Evolutionary conservation across 2,329 filamentous ascomycete species (phyloP).

Genomic region (Fusarium mexicanum): DNA sequence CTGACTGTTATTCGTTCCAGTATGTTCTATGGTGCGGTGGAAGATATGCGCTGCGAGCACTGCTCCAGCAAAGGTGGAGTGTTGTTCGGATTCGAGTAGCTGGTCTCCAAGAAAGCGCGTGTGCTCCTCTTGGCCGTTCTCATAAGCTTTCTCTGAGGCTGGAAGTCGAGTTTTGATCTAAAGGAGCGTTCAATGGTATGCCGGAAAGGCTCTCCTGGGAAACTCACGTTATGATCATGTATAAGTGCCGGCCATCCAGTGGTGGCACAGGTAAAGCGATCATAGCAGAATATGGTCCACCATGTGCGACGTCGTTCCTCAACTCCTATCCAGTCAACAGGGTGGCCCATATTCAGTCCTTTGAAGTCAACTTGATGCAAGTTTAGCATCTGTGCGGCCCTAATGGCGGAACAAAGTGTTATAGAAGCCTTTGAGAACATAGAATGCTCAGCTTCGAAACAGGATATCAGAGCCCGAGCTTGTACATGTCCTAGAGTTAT

Average conservation of each 20-base stretch:
- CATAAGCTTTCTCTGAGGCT: conserved; percentile 5
- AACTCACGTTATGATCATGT: not conserved
- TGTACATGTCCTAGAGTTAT: conserved; percentile 1
- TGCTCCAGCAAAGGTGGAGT: conserved; percentile 9
- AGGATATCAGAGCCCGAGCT: conserved; percentile 5
- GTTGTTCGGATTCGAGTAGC: not conserved
- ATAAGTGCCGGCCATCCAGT: conserved; percentile 21
- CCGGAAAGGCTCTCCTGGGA: rapidly evolving
- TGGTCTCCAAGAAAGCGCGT: conserved; percentile 10
- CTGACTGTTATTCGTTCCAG: not conserved
- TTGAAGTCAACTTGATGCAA: not conserved
- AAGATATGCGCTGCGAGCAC: conserved; percentile 11
- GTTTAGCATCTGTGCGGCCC: conserved; percentile 7
- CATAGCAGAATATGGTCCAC: conserved; percentile 26
- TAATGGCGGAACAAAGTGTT: conserved; percentile 3
- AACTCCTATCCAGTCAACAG: not conserved
- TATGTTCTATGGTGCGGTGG: conserved; percentile 18
- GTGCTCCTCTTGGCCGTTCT: not conserved
- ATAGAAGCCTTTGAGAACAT: conserved; percentile 23
- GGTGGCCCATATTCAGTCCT: rapidly evolving
- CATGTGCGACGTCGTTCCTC: conserved; percentile 16
- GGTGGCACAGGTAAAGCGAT: conserved; percentile 16
- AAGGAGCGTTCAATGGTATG: not conserved
- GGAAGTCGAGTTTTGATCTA: conserved; percentile 15
- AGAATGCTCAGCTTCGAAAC: conserved; percentile 17